phyloP scores from a whole-genome alignment of 177 flowering plant genomes.

The Vitis hybrid region DNA sequence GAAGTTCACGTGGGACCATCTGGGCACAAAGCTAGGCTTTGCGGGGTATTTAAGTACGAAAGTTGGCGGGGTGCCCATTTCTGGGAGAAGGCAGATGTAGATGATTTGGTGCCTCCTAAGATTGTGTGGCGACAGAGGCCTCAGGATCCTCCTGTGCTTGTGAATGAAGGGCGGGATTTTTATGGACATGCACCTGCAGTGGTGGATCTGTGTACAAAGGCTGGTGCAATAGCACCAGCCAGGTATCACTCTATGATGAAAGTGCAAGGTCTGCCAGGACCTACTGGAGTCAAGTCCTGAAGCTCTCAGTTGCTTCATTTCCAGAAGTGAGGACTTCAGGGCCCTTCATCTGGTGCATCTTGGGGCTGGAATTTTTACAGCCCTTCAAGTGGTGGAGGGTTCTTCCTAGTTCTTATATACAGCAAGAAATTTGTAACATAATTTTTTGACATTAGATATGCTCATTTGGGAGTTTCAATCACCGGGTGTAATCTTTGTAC shows the following conservation, averaged over 20 bases:
- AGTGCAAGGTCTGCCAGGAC: slow-evolving; percentile 49
- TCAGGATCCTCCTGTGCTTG: slow-evolving; percentile 77
- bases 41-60: slow-evolving; percentile 80
- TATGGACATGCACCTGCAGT: slow-evolving; percentile 95
- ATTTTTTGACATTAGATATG: too few relatives aligned
- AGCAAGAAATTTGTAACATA: too few relatives aligned
- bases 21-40: slow-evolving; percentile 82
- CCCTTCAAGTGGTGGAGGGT: too few relatives aligned
- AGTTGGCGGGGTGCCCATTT: slow-evolving; percentile 74
- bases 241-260: slow-evolving; percentile 79
- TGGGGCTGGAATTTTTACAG: too few relatives aligned
- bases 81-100: slow-evolving; percentile 81
- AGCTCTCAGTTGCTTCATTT: too few relatives aligned
- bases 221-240: slow-evolving; percentile 60
- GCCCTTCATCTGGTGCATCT: too few relatives aligned
- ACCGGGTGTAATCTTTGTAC: too few relatives aligned
- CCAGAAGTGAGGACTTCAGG: too few relatives aligned
- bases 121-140: slow-evolving; percentile 73
- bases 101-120: slow-evolving; percentile 77
- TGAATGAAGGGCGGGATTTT: slow-evolving; percentile 53
- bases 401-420: too few relatives aligned
- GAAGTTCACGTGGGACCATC: slow-evolving; percentile 94
- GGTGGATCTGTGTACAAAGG: slow-evolving; percentile 70
- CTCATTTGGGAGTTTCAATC: too few relatives aligned
- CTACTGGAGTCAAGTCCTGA: slow-evolving; percentile 11